phyloP scores from a whole-genome alignment of 139 green algal genomes.

The Marvania coccoides region DNA sequence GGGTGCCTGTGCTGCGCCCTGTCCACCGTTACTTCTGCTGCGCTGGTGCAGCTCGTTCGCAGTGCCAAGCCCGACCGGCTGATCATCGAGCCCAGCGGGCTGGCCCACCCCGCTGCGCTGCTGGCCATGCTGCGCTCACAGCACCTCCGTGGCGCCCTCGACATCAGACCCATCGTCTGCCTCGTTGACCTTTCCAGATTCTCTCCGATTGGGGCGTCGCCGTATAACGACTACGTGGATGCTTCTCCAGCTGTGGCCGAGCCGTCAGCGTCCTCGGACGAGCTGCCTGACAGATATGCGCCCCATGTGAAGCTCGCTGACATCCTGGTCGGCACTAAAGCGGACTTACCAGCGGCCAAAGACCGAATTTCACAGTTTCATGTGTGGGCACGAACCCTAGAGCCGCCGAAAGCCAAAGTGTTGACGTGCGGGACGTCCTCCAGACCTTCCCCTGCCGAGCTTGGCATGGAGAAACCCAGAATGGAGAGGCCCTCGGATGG shows the following conservation, averaged over 20 bases:
- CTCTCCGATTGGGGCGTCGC: background rate
- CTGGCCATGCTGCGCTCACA: conserved; percentile 39
- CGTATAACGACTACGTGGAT: too few relatives aligned
- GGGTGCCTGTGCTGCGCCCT: conserved; percentile 67
- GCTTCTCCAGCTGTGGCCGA: too few relatives aligned
- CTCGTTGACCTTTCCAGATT: conserved; percentile 22
- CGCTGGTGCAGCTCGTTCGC: conserved; percentile 59
- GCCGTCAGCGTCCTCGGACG: background rate
- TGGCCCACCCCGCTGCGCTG: conserved; percentile 54
- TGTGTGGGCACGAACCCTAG: conserved; percentile 21
- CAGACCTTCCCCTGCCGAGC: too few relatives aligned
- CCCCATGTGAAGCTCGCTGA: conserved; percentile 44
- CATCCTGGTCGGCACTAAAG: conserved; percentile 47
- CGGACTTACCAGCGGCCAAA: conserved; percentile 22
- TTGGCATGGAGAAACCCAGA: too few relatives aligned
- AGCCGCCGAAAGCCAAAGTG: conserved; percentile 39
- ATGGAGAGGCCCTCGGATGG: too few relatives aligned
- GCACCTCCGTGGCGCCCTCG: conserved; percentile 35
- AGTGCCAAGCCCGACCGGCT: conserved; percentile 46
- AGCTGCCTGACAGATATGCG: background rate
- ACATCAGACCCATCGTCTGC: conserved; percentile 42
- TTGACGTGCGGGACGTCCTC: background rate
- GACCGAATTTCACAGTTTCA: conserved; percentile 10
- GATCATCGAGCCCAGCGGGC: conserved; percentile 49
- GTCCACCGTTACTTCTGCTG: conserved; percentile 34